Conservation (phyloP, 2,329 filamentous ascomycete genomes). For the Fragosphaeria purpurea region DNA sequence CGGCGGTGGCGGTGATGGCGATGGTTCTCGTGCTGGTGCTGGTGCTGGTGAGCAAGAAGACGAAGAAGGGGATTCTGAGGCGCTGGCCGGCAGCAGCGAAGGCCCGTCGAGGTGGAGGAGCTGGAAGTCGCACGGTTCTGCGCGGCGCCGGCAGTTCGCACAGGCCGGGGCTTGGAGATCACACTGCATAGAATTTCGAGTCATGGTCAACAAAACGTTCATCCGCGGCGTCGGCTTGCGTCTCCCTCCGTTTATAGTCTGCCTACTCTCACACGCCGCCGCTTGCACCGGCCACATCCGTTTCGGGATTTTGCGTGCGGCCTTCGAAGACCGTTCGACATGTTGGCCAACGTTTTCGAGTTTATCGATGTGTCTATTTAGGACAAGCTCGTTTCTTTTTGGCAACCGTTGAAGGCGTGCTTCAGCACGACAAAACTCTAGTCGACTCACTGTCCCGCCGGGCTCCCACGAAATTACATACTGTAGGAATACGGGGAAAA, state of each 20-base stretch:
- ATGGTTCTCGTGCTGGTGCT: no score
- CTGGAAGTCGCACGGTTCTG: background rate
- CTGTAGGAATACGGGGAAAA: no score
- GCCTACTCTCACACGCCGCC: slow-evolving; percentile 5
- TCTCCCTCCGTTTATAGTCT: slow-evolving; percentile 1
- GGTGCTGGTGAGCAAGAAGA: no score
- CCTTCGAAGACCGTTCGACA: background rate
- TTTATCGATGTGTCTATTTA: no score
- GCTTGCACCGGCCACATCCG: slow-evolving; percentile 3
- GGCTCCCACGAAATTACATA: no score
- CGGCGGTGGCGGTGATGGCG: no score
- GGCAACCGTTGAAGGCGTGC: no score
- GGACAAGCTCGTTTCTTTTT: no score
- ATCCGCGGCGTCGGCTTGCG: background rate
- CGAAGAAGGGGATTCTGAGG: background rate
- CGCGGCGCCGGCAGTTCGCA: background rate
- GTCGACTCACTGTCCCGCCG: no score
- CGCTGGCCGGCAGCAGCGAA: background rate
- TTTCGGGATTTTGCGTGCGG: slow-evolving; percentile 1
- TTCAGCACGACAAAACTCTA: no score
- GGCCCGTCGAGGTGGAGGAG: background rate
- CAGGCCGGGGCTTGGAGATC: background rate
- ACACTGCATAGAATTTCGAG: background rate
- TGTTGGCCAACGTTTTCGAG: background rate
- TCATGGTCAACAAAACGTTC: background rate